Evolutionary conservation across 306 rosid genomes (phyloP), one percentile per base, ranked within the genome.

Genomic region (Hippophae tibetana): DNA sequence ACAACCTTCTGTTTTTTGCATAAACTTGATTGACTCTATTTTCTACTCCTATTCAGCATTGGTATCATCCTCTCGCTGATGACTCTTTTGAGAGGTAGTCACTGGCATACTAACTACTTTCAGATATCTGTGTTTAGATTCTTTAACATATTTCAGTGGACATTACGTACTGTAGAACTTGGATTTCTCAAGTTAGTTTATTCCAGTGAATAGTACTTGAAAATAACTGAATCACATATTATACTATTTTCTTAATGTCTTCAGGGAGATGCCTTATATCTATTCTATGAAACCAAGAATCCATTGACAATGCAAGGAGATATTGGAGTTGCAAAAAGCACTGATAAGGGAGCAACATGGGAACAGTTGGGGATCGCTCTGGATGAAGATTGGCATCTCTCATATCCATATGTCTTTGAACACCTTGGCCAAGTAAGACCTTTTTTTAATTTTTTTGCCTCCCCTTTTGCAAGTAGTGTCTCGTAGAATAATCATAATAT

Each of bases 381-480:
- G 87, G 66, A 79, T 53, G 99, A 93, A 76, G 84, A 84, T 42
- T 93, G 99, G 99, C 99, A 93, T 84, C 95, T 93, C 64, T 93
- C 99, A 61, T 93, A 75, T 70, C 99, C 99, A 0, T 93, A 63
- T 57, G 89, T 93, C 65, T 93, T 93, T 71, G 61, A 74, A 59
- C 83, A 93, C 70, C 73, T 49, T 13, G 97, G 75, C 65, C 76
- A 88, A 77, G 99, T 93, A 85, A 73, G 75, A 10, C n/a, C 49
- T 4, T 13, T 58, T 13, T 63, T 42, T 57, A 0, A 18, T 0
- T 18, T 18, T 18, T 18, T 18, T 18, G 18, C 23, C 23, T 18
- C 1, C 23, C 23, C 53, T 42, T 49, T 61, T 68, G 7, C 38
- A 31, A 31, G 38, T 31, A 31, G 38, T 1, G 38, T 31, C 38